Percentiles rank a stretch among this genome's conserved stretches.
Conservation (phyloP, 2,329 filamentous ascomycete genomes). For the Talaromyces sp. region DNA sequence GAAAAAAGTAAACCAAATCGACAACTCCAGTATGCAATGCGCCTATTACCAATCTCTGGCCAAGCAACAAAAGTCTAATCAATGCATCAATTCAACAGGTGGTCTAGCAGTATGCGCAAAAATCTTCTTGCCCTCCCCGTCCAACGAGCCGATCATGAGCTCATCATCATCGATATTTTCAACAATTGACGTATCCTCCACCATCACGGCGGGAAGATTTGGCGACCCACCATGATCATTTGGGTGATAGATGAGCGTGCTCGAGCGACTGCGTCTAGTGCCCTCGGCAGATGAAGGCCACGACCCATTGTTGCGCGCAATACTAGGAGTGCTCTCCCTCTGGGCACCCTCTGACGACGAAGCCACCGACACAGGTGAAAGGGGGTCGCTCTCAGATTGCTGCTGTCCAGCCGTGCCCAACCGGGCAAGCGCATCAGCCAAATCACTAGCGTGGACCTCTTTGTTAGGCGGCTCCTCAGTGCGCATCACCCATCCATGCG, state of each 20-base stretch:
- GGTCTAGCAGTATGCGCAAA: slow-evolving; percentile 54
- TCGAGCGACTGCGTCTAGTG: slow-evolving; percentile 48
- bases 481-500: slow-evolving; percentile 62
- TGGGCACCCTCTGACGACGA: slow-evolving; percentile 20
- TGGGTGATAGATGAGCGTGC: slow-evolving; percentile 62
- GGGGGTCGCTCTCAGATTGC: slow-evolving; percentile 25
- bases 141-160: slow-evolving; percentile 28
- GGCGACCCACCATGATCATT: slow-evolving; percentile 60
- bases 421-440: slow-evolving; percentile 55
- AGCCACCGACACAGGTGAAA: slow-evolving; percentile 33
- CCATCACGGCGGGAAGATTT: slow-evolving; percentile 59
- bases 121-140: slow-evolving; percentile 39
- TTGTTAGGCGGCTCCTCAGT: slow-evolving; percentile 64
- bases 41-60: not conserved
- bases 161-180: slow-evolving; percentile 38
- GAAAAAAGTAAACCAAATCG: not conserved
- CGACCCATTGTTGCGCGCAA: slow-evolving; percentile 9
- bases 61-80: slow-evolving; percentile 10
- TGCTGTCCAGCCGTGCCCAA: slow-evolving; percentile 34
- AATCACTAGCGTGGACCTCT: slow-evolving; percentile 61
- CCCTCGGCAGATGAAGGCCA: slow-evolving; percentile 27
- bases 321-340: not conserved
- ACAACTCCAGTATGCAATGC: slow-evolving; percentile 5
- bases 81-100: slow-evolving; percentile 56
- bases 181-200: slow-evolving; percentile 56